Base-by-base conservation (phyloP, 371 early-diverging fungal genomes). In the Mucor piriformis region DNA sequence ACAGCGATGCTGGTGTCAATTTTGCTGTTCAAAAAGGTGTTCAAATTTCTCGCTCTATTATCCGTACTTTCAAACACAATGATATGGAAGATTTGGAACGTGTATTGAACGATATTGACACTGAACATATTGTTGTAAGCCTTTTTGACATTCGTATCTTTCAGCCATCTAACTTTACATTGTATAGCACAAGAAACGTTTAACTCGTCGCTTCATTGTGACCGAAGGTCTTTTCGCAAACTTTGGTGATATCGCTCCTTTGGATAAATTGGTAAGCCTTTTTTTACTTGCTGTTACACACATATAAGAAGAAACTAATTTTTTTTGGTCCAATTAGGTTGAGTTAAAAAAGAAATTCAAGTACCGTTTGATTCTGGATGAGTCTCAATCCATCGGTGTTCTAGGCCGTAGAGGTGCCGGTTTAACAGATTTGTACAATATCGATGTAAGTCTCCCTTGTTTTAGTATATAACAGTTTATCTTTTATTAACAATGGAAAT, bases 291-390 rank as follows among this genome's bases (percentile, higher is more conserved):
- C 29, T 42, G 42, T 18, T 43, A 33, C 43, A 20, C 38, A 38
- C 38, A 10, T 1, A 15, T 13, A 54, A 15, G 44, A 33, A 42
- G 40, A 53, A 44, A 43, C 56, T 55, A 33, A 55, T 46, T 34
- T 12, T 10, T 33, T 23, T n/a, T n/a, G n/a, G 29, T 2, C 18
- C 2, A 16, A 0, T 55, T 24, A 55, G 56, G 56, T 55, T 76
- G 93, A 92, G 61, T 74, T 99, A 62, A 99, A 97, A 83, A 81
- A 93, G 57, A 90, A 92, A 73, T 98, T 93, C 90, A 98, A 98
- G 83, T 98, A 96, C 80, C 86, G 99, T 24, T 77, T 99, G 21
- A 95, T 99, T 64, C 71, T 99, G 42, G 99, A 99, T 72, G 99
- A 99, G 75, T 89, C 92, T 43, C 82, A 89, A 55, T 96, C 97